Evolutionary conservation across 2,329 filamentous ascomycete species (phyloP).

Genomic region (Colletotrichum tabaci): DNA sequence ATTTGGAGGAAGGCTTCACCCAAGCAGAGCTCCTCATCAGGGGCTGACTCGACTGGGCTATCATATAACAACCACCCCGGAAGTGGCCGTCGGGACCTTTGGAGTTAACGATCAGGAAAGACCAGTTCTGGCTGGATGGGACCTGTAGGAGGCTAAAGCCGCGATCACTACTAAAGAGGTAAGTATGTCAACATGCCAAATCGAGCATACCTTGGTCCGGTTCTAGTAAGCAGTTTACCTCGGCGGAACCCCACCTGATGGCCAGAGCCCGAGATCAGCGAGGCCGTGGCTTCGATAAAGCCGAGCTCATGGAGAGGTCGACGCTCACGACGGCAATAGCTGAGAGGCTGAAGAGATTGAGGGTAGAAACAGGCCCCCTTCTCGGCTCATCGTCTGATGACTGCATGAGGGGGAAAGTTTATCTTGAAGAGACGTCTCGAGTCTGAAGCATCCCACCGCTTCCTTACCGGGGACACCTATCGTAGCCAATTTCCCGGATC

Average conservation of each 20-base stretch:
- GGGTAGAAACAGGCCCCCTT: slow-evolving; percentile 14
- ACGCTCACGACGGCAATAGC: neutral
- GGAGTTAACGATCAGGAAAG: neutral
- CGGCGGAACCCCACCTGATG: neutral
- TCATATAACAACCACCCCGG: no score
- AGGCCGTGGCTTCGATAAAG: neutral
- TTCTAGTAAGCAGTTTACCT: neutral
- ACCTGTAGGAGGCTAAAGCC: slow-evolving; percentile 5
- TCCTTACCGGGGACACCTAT: neutral
- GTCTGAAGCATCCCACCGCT: slow-evolving; percentile 13
- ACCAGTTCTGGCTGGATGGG: neutral
- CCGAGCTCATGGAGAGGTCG: slow-evolving; percentile 22
- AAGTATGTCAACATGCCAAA: neutral
- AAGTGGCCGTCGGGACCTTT: slow-evolving; percentile 17
- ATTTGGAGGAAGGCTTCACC: neutral
- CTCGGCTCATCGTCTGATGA: slow-evolving; percentile 20
- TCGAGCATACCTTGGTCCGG: slow-evolving; percentile 5
- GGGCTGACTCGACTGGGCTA: neutral
- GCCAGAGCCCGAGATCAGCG: neutral
- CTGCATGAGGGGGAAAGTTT: slow-evolving; percentile 10
- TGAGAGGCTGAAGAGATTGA: neutral
- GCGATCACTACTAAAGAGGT: neutral
- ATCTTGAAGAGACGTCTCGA: slow-evolving; percentile 24
- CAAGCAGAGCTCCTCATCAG: neutral
- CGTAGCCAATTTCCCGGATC: neutral